These are phyloP conservation scores for Candida glaebosa DNA, from an alignment of 805 yeast species.

Conservation along the genomic window DNA sequence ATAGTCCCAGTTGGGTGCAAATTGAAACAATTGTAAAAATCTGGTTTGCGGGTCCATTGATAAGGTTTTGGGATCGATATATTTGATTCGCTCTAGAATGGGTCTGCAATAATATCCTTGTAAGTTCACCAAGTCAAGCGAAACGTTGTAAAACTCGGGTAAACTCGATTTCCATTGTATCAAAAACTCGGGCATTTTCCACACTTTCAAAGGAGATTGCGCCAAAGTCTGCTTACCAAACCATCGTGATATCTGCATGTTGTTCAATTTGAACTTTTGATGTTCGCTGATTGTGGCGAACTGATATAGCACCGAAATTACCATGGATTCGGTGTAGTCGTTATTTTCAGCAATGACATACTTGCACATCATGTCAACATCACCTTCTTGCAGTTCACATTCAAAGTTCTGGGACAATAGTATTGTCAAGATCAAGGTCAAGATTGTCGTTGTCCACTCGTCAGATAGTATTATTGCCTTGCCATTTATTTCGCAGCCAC, in stretches of 20 bases:
- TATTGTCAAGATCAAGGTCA: constrained; percentile 24
- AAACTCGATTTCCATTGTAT: constrained; percentile 60
- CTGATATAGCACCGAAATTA: constrained; percentile 47
- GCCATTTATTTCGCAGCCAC: constrained; percentile 56
- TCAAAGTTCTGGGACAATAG: constrained; percentile 14
- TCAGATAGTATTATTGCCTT: constrained; percentile 29
- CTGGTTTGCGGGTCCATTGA: constrained; percentile 32
- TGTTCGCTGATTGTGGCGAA: constrained; percentile 30
- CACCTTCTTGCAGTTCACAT: constrained; percentile 11
- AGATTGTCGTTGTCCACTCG: constrained; percentile 21
- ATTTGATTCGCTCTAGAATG: constrained; percentile 43
- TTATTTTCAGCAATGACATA: constrained; percentile 9
- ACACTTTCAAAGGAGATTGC: constrained; percentile 12
- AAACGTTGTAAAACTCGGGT: constrained; percentile 61
- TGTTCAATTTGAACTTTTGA: constrained; percentile 36
- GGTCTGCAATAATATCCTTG: constrained; percentile 56
- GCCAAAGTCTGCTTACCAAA: constrained; percentile 55
- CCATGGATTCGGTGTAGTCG: constrained; percentile 28
- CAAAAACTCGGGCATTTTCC: constrained; percentile 51
- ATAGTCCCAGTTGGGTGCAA: constrained; percentile 34
- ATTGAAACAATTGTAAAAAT: constrained; percentile 29
- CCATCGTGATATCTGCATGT: constrained; percentile 50
- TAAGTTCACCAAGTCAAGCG: constrained; percentile 52
- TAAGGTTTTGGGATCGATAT: constrained; percentile 47
- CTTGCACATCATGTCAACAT: background rate